Evolutionary conservation across 1,139 yeast genomes (phyloP).

Genomic region (Yamadazyma diddensiae): DNA sequence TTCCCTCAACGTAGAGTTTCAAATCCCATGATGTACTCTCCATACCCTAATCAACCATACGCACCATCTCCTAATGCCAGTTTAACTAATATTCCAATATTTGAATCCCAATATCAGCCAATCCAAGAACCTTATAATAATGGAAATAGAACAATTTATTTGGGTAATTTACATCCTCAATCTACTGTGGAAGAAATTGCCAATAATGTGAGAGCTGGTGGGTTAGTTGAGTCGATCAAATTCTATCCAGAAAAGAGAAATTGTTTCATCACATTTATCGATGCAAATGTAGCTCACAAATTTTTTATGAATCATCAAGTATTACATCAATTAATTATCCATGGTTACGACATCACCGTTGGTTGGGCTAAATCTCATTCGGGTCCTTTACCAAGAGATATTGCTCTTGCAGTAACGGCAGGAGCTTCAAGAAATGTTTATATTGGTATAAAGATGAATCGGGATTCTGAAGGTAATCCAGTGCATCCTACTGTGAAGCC

Average conservation of each 20-base stretch:
- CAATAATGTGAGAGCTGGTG: slow-evolving; percentile 48
- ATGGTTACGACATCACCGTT: slow-evolving; percentile 43
- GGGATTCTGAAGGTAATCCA: slow-evolving; percentile 12
- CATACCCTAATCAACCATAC: slow-evolving; percentile 1
- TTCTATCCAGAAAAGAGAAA: slow-evolving; percentile 35
- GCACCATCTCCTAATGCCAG: slow-evolving; percentile 3
- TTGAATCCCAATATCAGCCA: slow-evolving; percentile 9
- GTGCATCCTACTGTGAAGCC: slow-evolving; percentile 10
- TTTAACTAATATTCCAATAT: slow-evolving; percentile 3
- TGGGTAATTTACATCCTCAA: slow-evolving; percentile 44
- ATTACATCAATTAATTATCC: slow-evolving; percentile 44
- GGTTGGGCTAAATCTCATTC: slow-evolving; percentile 48
- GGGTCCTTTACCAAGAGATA: slow-evolving; percentile 38
- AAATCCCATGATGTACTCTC: not conserved
- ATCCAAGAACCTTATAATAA: slow-evolving; percentile 24
- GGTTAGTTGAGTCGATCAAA: slow-evolving; percentile 41
- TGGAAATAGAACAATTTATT: slow-evolving; percentile 43
- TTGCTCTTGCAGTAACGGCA: slow-evolving; percentile 44
- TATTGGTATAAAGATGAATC: slow-evolving; percentile 37
- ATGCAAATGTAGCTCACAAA: slow-evolving; percentile 40
- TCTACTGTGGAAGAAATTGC: slow-evolving; percentile 50
- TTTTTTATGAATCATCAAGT: slow-evolving; percentile 45
- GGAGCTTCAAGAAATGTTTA: slow-evolving; percentile 51
- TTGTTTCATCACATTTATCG: slow-evolving; percentile 47
- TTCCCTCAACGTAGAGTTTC: slow-evolving; percentile 4